Evolutionary conservation across 2,329 filamentous ascomycete species (phyloP).

Genomic region (Lomentospora prolificans): DNA sequence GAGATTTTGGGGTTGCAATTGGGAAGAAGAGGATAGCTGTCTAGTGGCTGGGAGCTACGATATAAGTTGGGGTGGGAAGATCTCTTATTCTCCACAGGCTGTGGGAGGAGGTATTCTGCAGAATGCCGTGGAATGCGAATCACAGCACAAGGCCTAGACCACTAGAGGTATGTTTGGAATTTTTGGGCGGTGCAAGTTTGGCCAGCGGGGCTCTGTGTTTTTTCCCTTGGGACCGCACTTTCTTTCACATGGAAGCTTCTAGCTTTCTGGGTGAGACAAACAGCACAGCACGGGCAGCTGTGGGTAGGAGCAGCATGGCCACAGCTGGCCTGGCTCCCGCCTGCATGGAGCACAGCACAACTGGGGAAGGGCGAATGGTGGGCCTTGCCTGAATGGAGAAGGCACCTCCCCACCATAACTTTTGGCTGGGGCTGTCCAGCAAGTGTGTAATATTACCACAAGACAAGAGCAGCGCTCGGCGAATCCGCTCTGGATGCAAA

Average conservation of each 20-base stretch:
- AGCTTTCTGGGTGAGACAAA: constrained; percentile 10
- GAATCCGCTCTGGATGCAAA: no score
- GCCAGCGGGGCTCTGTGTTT: neutral
- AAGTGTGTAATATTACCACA: no score
- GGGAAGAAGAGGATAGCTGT: no score
- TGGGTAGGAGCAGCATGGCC: neutral
- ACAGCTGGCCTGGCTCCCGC: neutral
- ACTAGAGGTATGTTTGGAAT: neutral
- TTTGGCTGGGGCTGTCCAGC: neutral
- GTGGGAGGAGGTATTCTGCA: constrained; percentile 3
- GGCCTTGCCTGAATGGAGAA: no score
- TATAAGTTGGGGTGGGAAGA: no score
- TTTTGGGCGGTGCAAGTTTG: neutral
- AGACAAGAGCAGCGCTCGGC: no score
- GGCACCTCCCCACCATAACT: no score
- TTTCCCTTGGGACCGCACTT: neutral
- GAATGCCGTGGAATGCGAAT: constrained; percentile 6
- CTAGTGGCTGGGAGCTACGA: no score
- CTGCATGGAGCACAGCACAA: neutral
- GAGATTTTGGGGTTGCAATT: no score
- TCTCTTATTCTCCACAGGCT: no score
- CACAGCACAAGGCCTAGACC: no score
- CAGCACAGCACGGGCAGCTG: neutral
- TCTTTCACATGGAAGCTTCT: constrained; percentile 14
- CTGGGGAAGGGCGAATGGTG: neutral